A percentile compares a stretch with the other conserved stretches of the same genome.
These are phyloP conservation scores for Vicia sativa DNA, from an alignment of 306 rosid genomes.

Conservation along the genomic window DNA sequence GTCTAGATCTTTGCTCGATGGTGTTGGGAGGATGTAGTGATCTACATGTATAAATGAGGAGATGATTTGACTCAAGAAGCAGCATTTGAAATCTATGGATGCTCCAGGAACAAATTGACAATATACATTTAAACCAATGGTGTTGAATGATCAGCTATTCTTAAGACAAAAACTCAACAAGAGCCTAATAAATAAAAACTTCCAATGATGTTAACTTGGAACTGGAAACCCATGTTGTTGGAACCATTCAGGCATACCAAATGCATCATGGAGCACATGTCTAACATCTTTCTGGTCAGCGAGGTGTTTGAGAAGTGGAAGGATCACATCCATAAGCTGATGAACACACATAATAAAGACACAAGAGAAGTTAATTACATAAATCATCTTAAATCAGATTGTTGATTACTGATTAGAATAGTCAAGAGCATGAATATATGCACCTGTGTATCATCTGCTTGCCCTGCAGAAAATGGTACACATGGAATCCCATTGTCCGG, in stretches of 20 bases:
- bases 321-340: constrained; percentile 84
- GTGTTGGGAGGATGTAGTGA: no score
- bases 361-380: constrained; percentile 28
- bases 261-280: constrained; percentile 63
- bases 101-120: constrained; percentile 40
- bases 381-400: constrained; percentile 10
- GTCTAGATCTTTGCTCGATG: no score
- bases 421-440: not conserved
- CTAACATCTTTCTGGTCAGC: constrained; percentile 70
- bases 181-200: constrained; percentile 7
- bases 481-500: constrained; percentile 93
- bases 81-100: constrained; percentile 35
- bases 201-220: constrained; percentile 45
- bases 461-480: constrained; percentile 72
- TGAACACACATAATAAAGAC: constrained; percentile 35
- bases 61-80: constrained; percentile 37
- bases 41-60: constrained; percentile 31
- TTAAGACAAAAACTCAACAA: not conserved
- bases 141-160: constrained; percentile 22
- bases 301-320: constrained; percentile 80
- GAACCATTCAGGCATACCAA: constrained; percentile 93
- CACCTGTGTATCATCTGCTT: constrained; percentile 88
- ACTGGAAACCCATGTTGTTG: constrained; percentile 73
- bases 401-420: constrained; percentile 19
- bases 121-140: constrained; percentile 39